These are phyloP conservation scores for Geotrichum ghanense DNA, from an alignment of 805 yeast species.

Conservation along the genomic window DNA sequence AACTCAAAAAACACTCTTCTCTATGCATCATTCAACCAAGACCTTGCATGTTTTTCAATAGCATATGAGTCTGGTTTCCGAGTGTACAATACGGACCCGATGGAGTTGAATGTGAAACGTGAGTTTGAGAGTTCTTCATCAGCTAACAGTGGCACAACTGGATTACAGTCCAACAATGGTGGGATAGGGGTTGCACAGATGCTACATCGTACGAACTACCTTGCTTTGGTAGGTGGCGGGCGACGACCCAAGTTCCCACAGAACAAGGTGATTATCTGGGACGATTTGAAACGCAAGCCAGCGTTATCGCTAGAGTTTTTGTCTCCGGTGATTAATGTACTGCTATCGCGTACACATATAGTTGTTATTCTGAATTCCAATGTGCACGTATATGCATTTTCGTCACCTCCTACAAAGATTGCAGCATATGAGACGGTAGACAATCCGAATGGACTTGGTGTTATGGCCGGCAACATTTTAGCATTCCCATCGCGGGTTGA, in stretches of 20 bases:
- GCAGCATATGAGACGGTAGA: conserved; percentile 53
- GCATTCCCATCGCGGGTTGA: conserved; percentile 68
- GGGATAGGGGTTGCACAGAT: conserved; percentile 73
- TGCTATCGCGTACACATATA: conserved; percentile 63
- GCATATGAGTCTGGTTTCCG: conserved; percentile 73
- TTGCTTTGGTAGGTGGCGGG: conserved; percentile 89
- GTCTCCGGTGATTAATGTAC: conserved; percentile 63
- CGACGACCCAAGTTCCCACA: conserved; percentile 63
- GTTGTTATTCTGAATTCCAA: conserved; percentile 59
- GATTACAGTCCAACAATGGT: conserved; percentile 18
- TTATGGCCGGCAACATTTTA: conserved; percentile 39
- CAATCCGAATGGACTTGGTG: conserved; percentile 56
- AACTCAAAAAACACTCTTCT: conserved; percentile 25
- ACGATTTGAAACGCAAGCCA: conserved; percentile 68
- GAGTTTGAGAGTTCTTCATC: conserved; percentile 19
- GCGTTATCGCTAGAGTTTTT: conserved; percentile 65
- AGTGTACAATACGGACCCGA: conserved; percentile 80
- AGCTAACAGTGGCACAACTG: background rate
- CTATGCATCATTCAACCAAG: conserved; percentile 72
- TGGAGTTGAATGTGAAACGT: conserved; percentile 61
- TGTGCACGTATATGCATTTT: conserved; percentile 68
- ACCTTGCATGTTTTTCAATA: conserved; percentile 78
- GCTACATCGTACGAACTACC: conserved; percentile 84
- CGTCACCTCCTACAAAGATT: conserved; percentile 62
- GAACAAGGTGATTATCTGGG: conserved; percentile 83